Conservation (phyloP, 2,329 filamentous ascomycete species). For the Ampelomyces quisqualis region DNA sequence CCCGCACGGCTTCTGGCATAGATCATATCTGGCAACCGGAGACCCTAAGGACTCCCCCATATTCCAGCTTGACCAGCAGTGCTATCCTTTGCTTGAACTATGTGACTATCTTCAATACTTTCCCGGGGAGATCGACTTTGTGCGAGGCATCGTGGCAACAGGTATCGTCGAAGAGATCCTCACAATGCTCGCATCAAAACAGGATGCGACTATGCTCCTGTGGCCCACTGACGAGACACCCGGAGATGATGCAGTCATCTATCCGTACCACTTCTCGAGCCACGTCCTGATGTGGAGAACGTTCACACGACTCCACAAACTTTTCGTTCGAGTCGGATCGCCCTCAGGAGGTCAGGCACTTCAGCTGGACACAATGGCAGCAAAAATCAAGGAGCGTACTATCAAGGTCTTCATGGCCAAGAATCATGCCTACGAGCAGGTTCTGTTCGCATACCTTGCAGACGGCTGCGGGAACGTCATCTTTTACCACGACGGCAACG, state of each 20-base stretch:
- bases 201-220: slow-evolving; percentile 2
- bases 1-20: slow-evolving; percentile 14
- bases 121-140: slow-evolving; percentile 4
- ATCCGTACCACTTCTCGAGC: slow-evolving; percentile 13
- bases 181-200: slow-evolving; percentile 5
- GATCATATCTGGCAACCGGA: slow-evolving; percentile 13
- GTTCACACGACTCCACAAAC: slow-evolving; percentile 4
- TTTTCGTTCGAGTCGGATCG: neutral
- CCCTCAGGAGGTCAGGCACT: neutral
- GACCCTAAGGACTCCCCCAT: slow-evolving; percentile 10
- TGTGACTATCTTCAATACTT: slow-evolving; percentile 12
- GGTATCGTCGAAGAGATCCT: slow-evolving; percentile 4
- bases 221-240: slow-evolving; percentile 14
- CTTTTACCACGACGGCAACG: slow-evolving; percentile 13
- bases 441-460: slow-evolving; percentile 9
- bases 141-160: neutral
- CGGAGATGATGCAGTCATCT: slow-evolving; percentile 12
- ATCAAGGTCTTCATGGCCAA: slow-evolving; percentile 2
- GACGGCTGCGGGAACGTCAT: slow-evolving; percentile 5
- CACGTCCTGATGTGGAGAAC: slow-evolving; percentile 13
- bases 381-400: neutral
- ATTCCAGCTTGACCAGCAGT: slow-evolving; percentile 14
- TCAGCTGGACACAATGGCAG: neutral
- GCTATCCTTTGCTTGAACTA: slow-evolving; percentile 12
- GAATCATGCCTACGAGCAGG: neutral